phyloP scores from a whole-genome alignment of 371 early-diverging fungal species.

The Blyttiomyces sp. region DNA sequence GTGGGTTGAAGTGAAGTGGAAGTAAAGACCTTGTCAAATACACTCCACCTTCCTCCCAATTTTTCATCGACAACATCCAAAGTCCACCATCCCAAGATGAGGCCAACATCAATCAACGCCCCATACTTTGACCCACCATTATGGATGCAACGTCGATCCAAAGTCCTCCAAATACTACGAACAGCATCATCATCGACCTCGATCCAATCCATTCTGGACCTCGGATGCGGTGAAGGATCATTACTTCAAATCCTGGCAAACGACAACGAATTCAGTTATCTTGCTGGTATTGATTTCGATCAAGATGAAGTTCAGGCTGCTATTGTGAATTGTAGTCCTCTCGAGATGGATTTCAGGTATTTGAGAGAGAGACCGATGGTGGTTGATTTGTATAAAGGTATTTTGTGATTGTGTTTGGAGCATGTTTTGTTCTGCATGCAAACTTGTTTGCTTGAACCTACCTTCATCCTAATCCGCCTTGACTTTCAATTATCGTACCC shows the following conservation, averaged over 20 bases:
- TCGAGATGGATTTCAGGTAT: conserved; percentile 18
- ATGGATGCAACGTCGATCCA: conserved; percentile 39
- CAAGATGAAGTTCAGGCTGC: conserved; percentile 9
- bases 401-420: too few relatives aligned
- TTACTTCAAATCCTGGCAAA: conserved; percentile 37
- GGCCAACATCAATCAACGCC: too few relatives aligned
- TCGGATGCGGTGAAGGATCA: conserved; percentile 44
- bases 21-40: too few relatives aligned
- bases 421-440: too few relatives aligned
- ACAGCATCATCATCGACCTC: neutral
- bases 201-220: conserved; percentile 30
- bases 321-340: conserved; percentile 17
- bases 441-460: too few relatives aligned
- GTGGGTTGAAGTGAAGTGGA: too few relatives aligned
- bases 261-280: conserved; percentile 17
- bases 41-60: too few relatives aligned
- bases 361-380: conserved; percentile 24
- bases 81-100: too few relatives aligned
- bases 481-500: too few relatives aligned
- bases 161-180: conserved; percentile 3
- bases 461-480: too few relatives aligned
- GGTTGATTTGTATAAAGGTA: neutral
- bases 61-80: too few relatives aligned
- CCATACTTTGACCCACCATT: conserved; percentile 34
- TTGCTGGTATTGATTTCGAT: conserved; percentile 37